phyloP scores from a whole-genome alignment of 2,329 filamentous ascomycete genomes.

The Aspergillus sp. region DNA sequence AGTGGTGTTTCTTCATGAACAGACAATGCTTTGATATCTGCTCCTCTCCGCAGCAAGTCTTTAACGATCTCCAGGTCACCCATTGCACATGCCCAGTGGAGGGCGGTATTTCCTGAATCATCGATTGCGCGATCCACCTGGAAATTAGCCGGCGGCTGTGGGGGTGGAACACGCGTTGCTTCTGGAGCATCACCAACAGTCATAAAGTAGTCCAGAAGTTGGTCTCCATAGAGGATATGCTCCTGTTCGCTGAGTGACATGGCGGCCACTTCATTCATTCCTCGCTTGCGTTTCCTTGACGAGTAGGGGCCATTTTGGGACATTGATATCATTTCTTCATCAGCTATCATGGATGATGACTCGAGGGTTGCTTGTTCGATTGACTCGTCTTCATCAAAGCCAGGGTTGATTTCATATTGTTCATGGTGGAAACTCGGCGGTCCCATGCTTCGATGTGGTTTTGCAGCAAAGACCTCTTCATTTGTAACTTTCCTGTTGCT shows the following conservation, averaged over 20 bases:
- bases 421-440: slow-evolving; percentile 53
- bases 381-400: slow-evolving; percentile 73
- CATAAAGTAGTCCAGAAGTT: slow-evolving; percentile 94
- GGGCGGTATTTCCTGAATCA: slow-evolving; percentile 83
- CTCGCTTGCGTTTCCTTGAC: slow-evolving; percentile 75
- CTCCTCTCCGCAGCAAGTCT: slow-evolving; percentile 78
- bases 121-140: slow-evolving; percentile 92
- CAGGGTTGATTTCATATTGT: slow-evolving; percentile 64
- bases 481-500: slow-evolving; percentile 57
- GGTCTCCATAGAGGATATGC: slow-evolving; percentile 88
- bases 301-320: slow-evolving; percentile 59
- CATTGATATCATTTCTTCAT: slow-evolving; percentile 74
- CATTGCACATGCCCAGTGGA: slow-evolving; percentile 98
- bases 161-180: slow-evolving; percentile 56
- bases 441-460: slow-evolving; percentile 35
- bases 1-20: slow-evolving; percentile 79
- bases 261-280: slow-evolving; percentile 58
- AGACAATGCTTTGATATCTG: slow-evolving; percentile 70
- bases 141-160: slow-evolving; percentile 80
- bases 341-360: slow-evolving; percentile 80
- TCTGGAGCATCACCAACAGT: slow-evolving; percentile 75
- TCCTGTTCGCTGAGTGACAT: slow-evolving; percentile 70
- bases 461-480: slow-evolving; percentile 33
- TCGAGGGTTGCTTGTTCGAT: slow-evolving; percentile 80
- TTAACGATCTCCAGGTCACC: slow-evolving; percentile 90